Conservation (phyloP, 2,329 filamentous ascomycete genomes). For the Sporothrix humicola region DNA sequence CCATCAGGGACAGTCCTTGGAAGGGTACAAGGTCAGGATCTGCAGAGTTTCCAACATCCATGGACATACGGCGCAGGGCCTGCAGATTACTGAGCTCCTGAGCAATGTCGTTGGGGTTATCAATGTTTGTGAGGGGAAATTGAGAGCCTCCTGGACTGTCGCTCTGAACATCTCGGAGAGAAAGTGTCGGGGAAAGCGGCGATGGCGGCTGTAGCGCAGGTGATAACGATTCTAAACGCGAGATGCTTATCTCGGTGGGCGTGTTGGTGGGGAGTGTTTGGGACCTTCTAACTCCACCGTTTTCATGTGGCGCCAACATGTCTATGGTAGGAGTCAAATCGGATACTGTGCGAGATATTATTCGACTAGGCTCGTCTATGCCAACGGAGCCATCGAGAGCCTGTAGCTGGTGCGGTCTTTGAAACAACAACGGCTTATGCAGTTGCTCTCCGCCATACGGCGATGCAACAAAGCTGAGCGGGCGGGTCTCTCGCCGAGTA, state of each 20-base stretch:
- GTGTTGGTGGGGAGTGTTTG: slow-evolving; percentile 51
- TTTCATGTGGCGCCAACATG: slow-evolving; percentile 38
- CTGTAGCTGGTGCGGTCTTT: background rate
- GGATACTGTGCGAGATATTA: slow-evolving; percentile 54
- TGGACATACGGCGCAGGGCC: slow-evolving; percentile 88
- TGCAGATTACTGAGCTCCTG: slow-evolving; percentile 93
- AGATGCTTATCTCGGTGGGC: slow-evolving; percentile 49
- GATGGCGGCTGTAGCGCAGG: slow-evolving; percentile 48
- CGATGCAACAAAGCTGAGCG: slow-evolving; percentile 74
- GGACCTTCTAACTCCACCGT: slow-evolving; percentile 50
- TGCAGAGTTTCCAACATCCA: slow-evolving; percentile 79
- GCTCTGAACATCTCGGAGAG: slow-evolving; percentile 60
- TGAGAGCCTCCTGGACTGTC: slow-evolving; percentile 64
- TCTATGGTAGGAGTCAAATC: slow-evolving; percentile 47
- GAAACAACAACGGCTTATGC: slow-evolving; percentile 41
- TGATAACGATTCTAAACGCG: slow-evolving; percentile 41
- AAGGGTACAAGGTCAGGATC: slow-evolving; percentile 80
- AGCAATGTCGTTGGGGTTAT: slow-evolving; percentile 84
- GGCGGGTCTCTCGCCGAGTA: slow-evolving; percentile 61
- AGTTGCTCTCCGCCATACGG: slow-evolving; percentile 61
- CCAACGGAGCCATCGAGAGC: slow-evolving; percentile 37
- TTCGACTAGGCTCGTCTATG: slow-evolving; percentile 49
- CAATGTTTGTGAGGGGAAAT: slow-evolving; percentile 87
- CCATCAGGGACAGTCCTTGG: slow-evolving; percentile 65
- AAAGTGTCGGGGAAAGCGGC: slow-evolving; percentile 59